Base-by-base conservation (phyloP, 2,329 filamentous ascomycete species). In the Xylariales sp. region DNA sequence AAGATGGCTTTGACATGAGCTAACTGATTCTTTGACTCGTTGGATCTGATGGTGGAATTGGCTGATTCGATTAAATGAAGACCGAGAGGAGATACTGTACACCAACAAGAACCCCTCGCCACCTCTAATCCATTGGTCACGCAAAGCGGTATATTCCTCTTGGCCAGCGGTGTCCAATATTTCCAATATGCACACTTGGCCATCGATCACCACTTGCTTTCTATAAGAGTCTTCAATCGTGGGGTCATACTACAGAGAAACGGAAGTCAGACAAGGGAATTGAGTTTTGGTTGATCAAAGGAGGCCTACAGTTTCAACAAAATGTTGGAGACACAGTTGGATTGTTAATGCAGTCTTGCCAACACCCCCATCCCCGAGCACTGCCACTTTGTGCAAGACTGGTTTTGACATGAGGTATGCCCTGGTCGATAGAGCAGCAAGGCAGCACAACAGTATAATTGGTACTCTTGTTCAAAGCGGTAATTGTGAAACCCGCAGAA, bases 81-180 rank as follows among this genome's bases (percentile, higher is more conserved):
- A 89, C 55, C 91, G 84, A 37, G 91, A 96, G 11, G 91, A 95
- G 65, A 97, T 96, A 70, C 89, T 95, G 73, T 97, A 97, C 48
- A 98, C 93, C 44, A 98, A 76, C 20, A 98, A 88, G 60, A 97
- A 97, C 15, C 91, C 93, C 63, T 98, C 93, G 50, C 91, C 91
- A 58, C 96, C 90, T 52, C 93, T 82, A 61, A 97, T 97, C 90
- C 91, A 97, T 69, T 97, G 91, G 62, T 97, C 91, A 56, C 93
- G 79, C 54, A 97, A 71, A 33, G 91, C 91, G 45, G 90, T 96
- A 67, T 97, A 98, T 69, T 98, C 93, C 68, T 98, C 91, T 64
- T 98, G 93, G 40, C 91, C 91, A 37, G 91, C 91, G 39, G 91
- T 98, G 67, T 98, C 91, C 55, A 95, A 78, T 32, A 95, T 89